Evolutionary conservation across 352 stramenopile genomes (phyloP), one percentile per base, ranked within the genome.

Genomic region (Pythium utonaiense): DNA sequence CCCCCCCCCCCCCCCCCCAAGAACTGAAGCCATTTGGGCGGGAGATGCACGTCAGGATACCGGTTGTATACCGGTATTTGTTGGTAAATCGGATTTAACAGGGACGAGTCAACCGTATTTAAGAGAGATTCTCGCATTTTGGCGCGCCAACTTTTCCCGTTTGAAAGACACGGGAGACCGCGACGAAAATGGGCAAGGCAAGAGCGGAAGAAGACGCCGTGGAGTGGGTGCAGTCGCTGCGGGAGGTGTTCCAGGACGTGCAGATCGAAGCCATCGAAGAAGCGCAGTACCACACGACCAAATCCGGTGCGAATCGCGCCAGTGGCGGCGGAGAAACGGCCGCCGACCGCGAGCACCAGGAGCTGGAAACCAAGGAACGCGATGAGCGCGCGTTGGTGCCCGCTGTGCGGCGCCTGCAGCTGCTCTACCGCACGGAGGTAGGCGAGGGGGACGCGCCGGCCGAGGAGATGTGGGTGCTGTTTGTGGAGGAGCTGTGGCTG

Each of bases 201-300:
- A 38, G 17, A 17, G 34, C 14, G 3, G 66, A 57, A 27, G 52
- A 73, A 17, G 66, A 71, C 10, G 42, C 48, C 34, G 73, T 69
- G n/a, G 79, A 89, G 50, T 89, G 80, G 80, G 74, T 73, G 24
- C 55, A 74, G 40, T 65, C 71, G 41, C 53, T 89, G 64, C 77
- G 78, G 3, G 70, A 89, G 57, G 65, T 88, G 25, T 82, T 88
- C 64, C 76, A 86, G 58, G 77, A 88, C 64, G 80, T 80, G 41
- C 80, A 88, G 70, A 60, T 79, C 27, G 74, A 86, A 53, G 77
- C 80, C 1, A 71, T 88, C 28, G 80, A 89, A 53, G 65, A 67
- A 49, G 77, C 69, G 31, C 44, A 78, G 44, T 73, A 67, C 49
- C 57, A 78, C 41, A 52, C 53, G 22, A 55, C 64, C 50, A 59